Percentiles rank a stretch among this genome's conserved stretches.
Conservation (phyloP, 441 rosid genomes). For the Mallotus japonicus region DNA sequence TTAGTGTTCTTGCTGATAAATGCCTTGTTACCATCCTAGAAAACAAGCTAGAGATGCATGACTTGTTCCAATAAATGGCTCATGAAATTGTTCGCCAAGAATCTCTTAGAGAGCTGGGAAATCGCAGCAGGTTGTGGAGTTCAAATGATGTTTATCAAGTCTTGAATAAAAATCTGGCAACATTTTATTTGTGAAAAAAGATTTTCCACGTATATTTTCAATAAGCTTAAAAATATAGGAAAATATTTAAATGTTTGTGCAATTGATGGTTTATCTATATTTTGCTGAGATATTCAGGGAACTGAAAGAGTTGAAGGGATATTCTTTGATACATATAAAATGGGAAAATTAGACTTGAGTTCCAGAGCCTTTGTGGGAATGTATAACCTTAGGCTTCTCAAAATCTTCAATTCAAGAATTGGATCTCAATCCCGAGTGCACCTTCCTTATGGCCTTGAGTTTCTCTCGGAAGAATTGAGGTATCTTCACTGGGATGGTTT, state of each 20-base stretch:
- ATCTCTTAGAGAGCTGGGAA: slow-evolving; percentile 7
- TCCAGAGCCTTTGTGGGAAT: slow-evolving; percentile 19
- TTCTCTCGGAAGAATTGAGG: slow-evolving; percentile 27
- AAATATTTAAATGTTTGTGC: too few relatives aligned
- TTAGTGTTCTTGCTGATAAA: slow-evolving; percentile 1
- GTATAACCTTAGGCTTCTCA: slow-evolving; percentile 26
- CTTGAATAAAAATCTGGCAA: slow-evolving; percentile 6
- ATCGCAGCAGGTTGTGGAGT: slow-evolving; percentile 22
- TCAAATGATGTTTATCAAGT: slow-evolving; percentile 1
- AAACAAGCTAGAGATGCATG: slow-evolving; percentile 22
- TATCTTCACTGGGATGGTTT: slow-evolving; percentile 30
- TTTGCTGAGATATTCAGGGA: slow-evolving; percentile 14
- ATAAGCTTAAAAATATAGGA: too few relatives aligned
- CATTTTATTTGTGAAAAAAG: neutral
- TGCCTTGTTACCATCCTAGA: neutral
- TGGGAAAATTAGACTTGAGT: neutral
- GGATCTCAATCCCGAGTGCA: neutral
- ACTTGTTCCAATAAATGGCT: slow-evolving; percentile 25
- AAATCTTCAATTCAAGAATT: neutral
- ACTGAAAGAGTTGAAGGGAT: slow-evolving; percentile 28
- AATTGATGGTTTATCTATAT: neutral
- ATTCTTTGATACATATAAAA: slow-evolving; percentile 7
- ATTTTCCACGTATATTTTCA: neutral
- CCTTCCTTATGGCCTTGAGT: slow-evolving; percentile 19
- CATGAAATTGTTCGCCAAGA: slow-evolving; percentile 19